Conservation (phyloP, 192 early-diverging fungal species). For the Podila clonocystis region DNA sequence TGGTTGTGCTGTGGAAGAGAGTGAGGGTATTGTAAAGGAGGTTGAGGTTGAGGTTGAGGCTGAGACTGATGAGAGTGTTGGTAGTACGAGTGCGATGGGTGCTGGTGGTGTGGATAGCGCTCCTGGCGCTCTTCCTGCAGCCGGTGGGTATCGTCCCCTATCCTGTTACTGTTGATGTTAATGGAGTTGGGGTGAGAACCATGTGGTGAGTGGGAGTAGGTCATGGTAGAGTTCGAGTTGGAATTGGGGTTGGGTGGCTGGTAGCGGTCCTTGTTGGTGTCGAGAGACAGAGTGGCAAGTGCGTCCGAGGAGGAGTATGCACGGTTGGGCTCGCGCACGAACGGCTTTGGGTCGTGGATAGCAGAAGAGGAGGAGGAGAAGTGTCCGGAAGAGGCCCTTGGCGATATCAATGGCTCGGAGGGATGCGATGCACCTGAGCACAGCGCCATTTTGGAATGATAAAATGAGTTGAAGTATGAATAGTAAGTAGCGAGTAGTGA, state of each 20-base stretch:
- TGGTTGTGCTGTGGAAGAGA: background rate
- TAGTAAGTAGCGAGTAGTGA: too few species aligned
- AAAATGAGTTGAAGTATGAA: too few species aligned
- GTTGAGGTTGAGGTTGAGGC: background rate
- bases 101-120: background rate
- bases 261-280: background rate
- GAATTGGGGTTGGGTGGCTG: background rate
- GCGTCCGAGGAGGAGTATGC: conserved; percentile 2
- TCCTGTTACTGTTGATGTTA: background rate
- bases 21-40: background rate
- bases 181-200: background rate
- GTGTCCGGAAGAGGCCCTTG: too few species aligned
- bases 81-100: background rate
- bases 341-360: background rate
- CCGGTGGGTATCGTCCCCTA: background rate
- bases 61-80: background rate
- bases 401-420: too few species aligned
- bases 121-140: conserved; percentile 1
- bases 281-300: background rate
- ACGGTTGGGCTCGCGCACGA: background rate
- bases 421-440: too few species aligned
- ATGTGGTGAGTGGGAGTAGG: background rate
- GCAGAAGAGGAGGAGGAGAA: background rate
- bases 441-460: too few species aligned
- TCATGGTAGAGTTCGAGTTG: background rate